Percentiles rank a stretch among this genome's conserved stretches.
These are phyloP conservation scores for Neolentinus lepideus DNA, from an alignment of 1,284 basidiomycete genomes.

Conservation along the genomic window DNA sequence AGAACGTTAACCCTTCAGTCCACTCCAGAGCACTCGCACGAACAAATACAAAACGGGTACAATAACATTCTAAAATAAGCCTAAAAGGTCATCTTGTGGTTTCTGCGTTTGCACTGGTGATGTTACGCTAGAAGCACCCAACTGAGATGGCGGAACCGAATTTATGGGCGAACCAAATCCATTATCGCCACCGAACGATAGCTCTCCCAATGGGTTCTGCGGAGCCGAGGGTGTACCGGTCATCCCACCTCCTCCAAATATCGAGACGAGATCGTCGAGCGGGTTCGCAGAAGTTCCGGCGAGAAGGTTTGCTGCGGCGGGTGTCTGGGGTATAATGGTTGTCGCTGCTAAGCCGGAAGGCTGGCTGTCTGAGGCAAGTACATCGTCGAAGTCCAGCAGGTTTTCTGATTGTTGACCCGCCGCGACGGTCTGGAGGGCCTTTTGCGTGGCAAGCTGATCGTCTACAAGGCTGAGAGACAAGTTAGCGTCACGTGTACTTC, in stretches of 20 bases:
- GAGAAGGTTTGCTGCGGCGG: conserved; percentile 64
- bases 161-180: conserved; percentile 8
- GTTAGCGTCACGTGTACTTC: neutral
- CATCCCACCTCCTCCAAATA: conserved; percentile 58
- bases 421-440: conserved; percentile 84
- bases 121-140: conserved; percentile 1
- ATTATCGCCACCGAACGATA: conserved; percentile 15
- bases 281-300: conserved; percentile 78
- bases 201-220: conserved; percentile 17
- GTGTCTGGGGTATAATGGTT: conserved; percentile 57
- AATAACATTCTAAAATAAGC: conserved; percentile 30
- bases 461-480: conserved; percentile 34
- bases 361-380: conserved; percentile 46
- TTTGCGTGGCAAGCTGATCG: conserved; percentile 69
- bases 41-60: conserved; percentile 1
- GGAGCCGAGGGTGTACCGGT: conserved; percentile 17
- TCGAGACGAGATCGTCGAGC: conserved; percentile 84
- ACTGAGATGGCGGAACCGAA: conserved; percentile 5
- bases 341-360: conserved; percentile 73
- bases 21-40: neutral
- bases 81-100: conserved; percentile 41
- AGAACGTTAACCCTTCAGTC: neutral
- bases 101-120: conserved; percentile 16
- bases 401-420: conserved; percentile 92
- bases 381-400: conserved; percentile 88